Base-by-base conservation (phyloP, 257 asterid genomes). In the Orobanche coerulescens region DNA sequence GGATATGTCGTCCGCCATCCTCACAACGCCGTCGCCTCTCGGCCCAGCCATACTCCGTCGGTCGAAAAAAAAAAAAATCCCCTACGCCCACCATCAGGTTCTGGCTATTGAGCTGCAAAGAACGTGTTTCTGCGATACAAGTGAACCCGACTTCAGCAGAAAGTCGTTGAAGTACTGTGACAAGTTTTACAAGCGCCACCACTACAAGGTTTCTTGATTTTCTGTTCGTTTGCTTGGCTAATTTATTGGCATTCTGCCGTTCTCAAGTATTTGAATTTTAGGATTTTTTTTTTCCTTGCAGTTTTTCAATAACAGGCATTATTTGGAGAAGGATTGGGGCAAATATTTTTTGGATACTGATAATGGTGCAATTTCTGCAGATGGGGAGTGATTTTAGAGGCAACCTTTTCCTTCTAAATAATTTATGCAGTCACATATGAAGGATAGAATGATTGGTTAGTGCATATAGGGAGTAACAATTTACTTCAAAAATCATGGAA, bases 271-370 rank as follows among this genome's bases (percentile, higher is more conserved):
- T 59, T 39, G 60, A 18, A 16, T 16, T 9, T 47, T 42, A 25
- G 65, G 42, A 2, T 53, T 66, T 39, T 5, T 47, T 52, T 34
- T 58, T 10, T 19, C 58, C 68, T 60, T 54, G 67, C 76, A 86
- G 90, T 86, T 86, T 75, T 90, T 86, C 58, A 84, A 90, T 71
- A 86, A 89, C 74, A 69, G 90, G 43, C 95, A 89, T 68, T 89
- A 89, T 70, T 71, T 86, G 79, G 82, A 74, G 74, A 89, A 84
- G 73, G 95, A 89, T 55, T 86, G 95, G 95, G 89, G 86, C 15
- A 71, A 75, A 4, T 79, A 86, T 70, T 84, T 89, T 66, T 73
- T 69, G 48, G 76, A 64, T 24, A 31, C 50, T 49, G 72, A 58
- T 62, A 77, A 55, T 36, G 64, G 23, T 65, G 71, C 71, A 5